Evolutionary conservation across 2,329 filamentous ascomycete genomes (phyloP), one percentile per base, ranked within the genome.

Genomic region (Colletotrichum tropicicola): DNA sequence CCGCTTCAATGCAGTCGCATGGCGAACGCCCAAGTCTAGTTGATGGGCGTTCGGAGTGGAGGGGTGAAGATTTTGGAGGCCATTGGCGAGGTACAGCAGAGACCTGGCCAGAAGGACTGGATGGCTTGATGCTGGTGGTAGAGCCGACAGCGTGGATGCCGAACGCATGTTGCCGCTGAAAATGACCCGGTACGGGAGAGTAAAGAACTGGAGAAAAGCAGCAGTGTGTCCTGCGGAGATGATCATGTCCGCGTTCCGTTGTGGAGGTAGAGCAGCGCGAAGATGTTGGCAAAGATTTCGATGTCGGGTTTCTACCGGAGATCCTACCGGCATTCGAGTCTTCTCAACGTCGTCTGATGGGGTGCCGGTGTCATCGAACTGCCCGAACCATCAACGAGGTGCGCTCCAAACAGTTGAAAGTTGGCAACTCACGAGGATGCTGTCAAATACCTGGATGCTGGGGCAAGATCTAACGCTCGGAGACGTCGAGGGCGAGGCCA

Each of bases 1-100:
- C 65, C 54, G 70, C 76, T 77, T 45, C 79, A 57, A 6, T 56
- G n/a, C 25, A 57, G 68, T 44, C 53, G 56, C 54, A 73, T 69
- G 7, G 71, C 73, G 27, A 75, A 70, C 35, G 59, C 64, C 9
- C 15, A 28, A 15, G 66, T 41, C 15, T 67, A 32, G 30, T 66
- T 58, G 28, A 57, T 55, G 37, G 52, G 57, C 59, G 47, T 41
- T 65, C 76, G 75, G 6, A 78, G 49, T 9, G 73, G 67, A 8
- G 71, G 32, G 6, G 37, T 52, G 28, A 15, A 53, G 45, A 15
- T 41, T 51, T 45, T 47, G 41, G 9, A 63, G 39, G 21, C 55
- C 47, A 13, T 54, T 59, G 12, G 48, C 55, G 3, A 53, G 39
- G 15, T 60, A 54, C 15, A 45, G 35, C 9, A 51, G 15, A 27